A percentile compares a stretch with the other conserved stretches of the same genome.
phyloP scores from a whole-genome alignment of 257 asterid genomes.

The Solanum tarapatanum region DNA sequence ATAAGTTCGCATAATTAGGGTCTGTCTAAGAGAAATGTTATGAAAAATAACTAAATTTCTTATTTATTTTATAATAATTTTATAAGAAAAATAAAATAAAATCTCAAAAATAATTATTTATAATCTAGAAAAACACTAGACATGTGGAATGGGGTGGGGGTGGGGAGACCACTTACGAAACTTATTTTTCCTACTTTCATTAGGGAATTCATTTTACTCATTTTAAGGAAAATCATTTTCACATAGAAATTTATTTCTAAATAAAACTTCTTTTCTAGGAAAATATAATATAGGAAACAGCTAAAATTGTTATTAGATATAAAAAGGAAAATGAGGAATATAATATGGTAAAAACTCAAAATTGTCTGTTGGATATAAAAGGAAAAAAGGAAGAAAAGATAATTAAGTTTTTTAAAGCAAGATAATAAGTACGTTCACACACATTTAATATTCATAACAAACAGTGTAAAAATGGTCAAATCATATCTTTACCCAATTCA shows the following conservation, averaged over 20 bases:
- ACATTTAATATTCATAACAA: not conserved
- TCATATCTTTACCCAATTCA: not conserved
- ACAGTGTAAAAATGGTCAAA: not conserved
- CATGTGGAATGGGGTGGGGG: not conserved
- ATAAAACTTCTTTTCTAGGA: not conserved
- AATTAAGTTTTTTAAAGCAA: not conserved
- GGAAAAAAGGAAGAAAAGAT: not conserved
- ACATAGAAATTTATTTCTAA: too few species aligned
- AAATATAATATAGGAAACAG: not conserved
- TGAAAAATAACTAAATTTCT: not conserved
- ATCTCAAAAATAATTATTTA: too few species aligned
- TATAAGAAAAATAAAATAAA: not conserved
- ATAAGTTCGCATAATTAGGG: not conserved
- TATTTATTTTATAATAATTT: too few species aligned
- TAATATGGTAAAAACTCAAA: not conserved
- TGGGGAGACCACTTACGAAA: not conserved
- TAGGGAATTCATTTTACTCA: not conserved
- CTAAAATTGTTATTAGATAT: not conserved
- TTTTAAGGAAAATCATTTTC: too few species aligned
- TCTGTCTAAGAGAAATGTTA: not conserved
- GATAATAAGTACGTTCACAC: not conserved
- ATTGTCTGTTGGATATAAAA: not conserved
- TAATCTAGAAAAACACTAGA: not conserved
- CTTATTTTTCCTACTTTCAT: too few species aligned
- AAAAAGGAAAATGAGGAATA: not conserved